A percentile compares a stretch with the other conserved stretches of the same genome.
Evolutionary conservation across 2,329 filamentous ascomycete species (phyloP).

Genomic region (Tolypocladium pustulatum): DNA sequence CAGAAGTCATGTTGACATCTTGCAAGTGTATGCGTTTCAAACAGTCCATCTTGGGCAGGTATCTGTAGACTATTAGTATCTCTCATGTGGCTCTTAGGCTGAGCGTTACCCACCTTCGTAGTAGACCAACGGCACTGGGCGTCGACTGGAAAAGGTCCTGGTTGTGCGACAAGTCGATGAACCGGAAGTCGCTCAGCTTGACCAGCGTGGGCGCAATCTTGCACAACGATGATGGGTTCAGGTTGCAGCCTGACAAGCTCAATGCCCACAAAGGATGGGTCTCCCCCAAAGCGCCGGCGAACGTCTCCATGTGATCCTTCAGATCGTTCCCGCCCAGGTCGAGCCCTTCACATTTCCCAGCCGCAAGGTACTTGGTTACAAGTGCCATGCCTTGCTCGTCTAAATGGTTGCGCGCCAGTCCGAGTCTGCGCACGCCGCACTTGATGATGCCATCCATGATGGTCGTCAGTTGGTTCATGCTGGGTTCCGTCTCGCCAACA

Average conservation of each 20-base stretch:
- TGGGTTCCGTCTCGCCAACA: conserved; percentile 68
- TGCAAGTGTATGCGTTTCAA: conserved; percentile 80
- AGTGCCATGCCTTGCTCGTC: conserved; percentile 64
- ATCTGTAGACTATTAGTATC: conserved; percentile 28
- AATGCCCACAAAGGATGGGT: conserved; percentile 63
- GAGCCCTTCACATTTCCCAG: conserved; percentile 72
- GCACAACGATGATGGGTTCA: conserved; percentile 62
- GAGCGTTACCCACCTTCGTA: conserved; percentile 54
- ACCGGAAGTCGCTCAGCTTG: conserved; percentile 63
- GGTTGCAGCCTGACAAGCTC: conserved; percentile 75
- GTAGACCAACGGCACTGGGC: conserved; percentile 61
- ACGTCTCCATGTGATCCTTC: conserved; percentile 39
- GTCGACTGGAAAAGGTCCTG: conserved; percentile 63
- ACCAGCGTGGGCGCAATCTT: conserved; percentile 65
- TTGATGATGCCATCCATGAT: conserved; percentile 76
- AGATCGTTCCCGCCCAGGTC: conserved; percentile 81
- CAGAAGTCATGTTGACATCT: conserved; percentile 73
- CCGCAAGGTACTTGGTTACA: conserved; percentile 64
- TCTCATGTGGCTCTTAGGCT: background rate
- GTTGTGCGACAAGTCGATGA: conserved; percentile 90
- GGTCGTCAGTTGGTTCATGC: conserved; percentile 57
- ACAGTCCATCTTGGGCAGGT: conserved; percentile 66
- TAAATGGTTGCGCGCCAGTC: conserved; percentile 73
- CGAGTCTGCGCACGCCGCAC: conserved; percentile 67
- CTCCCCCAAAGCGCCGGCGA: conserved; percentile 42